These are phyloP conservation scores for Croton laevigatus DNA, from an alignment of 441 rosid species.

Conservation along the genomic window DNA sequence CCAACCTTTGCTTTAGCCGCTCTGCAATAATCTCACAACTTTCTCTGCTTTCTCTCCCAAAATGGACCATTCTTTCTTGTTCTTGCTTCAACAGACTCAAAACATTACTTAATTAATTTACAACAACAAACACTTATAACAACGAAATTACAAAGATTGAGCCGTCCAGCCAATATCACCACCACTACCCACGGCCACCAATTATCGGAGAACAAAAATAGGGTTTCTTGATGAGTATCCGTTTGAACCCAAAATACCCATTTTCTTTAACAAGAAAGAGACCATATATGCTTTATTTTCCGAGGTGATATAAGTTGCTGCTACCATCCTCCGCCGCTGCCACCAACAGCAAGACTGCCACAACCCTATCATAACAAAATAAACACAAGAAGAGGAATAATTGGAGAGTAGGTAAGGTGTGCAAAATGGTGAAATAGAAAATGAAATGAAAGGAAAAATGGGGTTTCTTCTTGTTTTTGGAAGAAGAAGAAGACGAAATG, in stretches of 20 bases:
- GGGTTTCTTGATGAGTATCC: slow-evolving; percentile 10
- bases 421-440: slow-evolving; percentile 10
- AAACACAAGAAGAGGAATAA: not conserved
- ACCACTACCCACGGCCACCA: slow-evolving; percentile 1
- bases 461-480: slow-evolving; percentile 12
- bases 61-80: not conserved
- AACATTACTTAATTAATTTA: not conserved
- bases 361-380: slow-evolving; percentile 20
- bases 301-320: slow-evolving; percentile 15
- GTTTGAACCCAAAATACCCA: slow-evolving; percentile 19
- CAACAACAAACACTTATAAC: not conserved
- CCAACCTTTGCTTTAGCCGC: not conserved
- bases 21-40: not conserved
- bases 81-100: slow-evolving; percentile 2
- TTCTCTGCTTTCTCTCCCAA: not conserved
- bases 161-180: slow-evolving; percentile 91
- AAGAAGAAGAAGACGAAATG: not conserved
- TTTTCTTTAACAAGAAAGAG: slow-evolving; percentile 19
- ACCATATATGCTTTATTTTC: slow-evolving; percentile 22
- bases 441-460: slow-evolving; percentile 8
- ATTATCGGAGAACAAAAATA: not conserved
- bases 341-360: not conserved
- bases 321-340: slow-evolving; percentile 23
- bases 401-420: not conserved
- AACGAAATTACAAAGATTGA: slow-evolving; percentile 48